phyloP scores from a whole-genome alignment of 2,329 filamentous ascomycete genomes.

The Dactylellina leptospora region DNA sequence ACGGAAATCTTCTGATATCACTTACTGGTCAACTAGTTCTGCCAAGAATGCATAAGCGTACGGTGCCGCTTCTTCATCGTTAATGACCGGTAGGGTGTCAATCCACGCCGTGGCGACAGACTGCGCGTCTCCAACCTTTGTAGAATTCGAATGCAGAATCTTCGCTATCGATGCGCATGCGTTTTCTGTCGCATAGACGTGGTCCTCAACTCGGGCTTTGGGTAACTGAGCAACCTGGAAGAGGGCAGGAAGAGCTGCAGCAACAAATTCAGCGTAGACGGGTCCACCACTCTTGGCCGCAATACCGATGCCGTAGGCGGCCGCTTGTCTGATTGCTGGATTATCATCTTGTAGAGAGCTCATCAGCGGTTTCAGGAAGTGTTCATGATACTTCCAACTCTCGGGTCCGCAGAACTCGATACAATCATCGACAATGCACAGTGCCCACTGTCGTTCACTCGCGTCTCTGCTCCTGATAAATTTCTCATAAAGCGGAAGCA shows the following conservation, averaged over 20 bases:
- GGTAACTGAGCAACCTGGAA: constrained; percentile 85
- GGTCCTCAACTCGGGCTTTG: constrained; percentile 86
- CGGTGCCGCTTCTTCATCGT: constrained; percentile 96
- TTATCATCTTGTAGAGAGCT: constrained; percentile 85
- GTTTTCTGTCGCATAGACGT: constrained; percentile 97
- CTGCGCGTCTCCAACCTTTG: constrained; percentile 78
- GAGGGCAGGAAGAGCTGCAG: constrained; percentile 78
- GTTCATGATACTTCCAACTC: constrained; percentile 83
- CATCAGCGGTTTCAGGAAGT: constrained; percentile 86
- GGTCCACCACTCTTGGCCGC: constrained; percentile 90
- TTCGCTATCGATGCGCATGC: constrained; percentile 96
- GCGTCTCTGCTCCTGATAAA: constrained; percentile 84
- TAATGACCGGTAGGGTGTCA: constrained; percentile 86
- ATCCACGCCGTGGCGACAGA: constrained; percentile 85
- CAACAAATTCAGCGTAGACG: constrained; percentile 86
- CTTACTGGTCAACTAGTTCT: constrained; percentile 90
- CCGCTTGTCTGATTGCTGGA: constrained; percentile 92
- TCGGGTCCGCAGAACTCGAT: constrained; percentile 93
- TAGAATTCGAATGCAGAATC: constrained; percentile 87
- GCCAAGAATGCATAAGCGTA: constrained; percentile 93
- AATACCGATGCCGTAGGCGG: constrained; percentile 93
- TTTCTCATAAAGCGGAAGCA: constrained; percentile 83
- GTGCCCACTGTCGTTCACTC: constrained; percentile 96
- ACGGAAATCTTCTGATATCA: constrained; percentile 40
- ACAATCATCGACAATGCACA: constrained; percentile 98